Conservation (phyloP, 2,329 filamentous ascomycete genomes). For the Metarhizium brunneum region DNA sequence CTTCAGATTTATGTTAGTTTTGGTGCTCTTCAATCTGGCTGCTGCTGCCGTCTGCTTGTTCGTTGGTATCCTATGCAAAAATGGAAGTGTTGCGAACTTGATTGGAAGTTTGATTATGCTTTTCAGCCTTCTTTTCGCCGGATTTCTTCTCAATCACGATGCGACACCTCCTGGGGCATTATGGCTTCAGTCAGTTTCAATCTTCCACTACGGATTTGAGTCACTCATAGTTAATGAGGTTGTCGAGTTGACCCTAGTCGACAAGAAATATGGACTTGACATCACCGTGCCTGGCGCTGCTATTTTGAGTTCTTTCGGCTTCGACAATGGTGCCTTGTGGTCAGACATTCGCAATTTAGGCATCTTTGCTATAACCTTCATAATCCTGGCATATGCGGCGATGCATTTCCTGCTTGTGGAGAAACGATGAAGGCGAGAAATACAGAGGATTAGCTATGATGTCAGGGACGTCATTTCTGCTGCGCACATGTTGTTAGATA, state of each 20-base stretch:
- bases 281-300: slow-evolving; percentile 93
- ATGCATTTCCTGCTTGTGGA: slow-evolving; percentile 94
- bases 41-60: slow-evolving; percentile 91
- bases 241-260: slow-evolving; percentile 75
- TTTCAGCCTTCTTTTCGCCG: slow-evolving; percentile 90
- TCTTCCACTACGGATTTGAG: slow-evolving; percentile 98
- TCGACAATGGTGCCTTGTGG: slow-evolving; percentile 82
- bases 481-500: not conserved
- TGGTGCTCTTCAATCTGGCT: slow-evolving; percentile 93
- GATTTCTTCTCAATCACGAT: slow-evolving; percentile 87
- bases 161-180: slow-evolving; percentile 76
- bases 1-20: slow-evolving; percentile 79
- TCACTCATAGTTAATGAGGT: slow-evolving; percentile 96
- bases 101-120: slow-evolving; percentile 95
- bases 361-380: slow-evolving; percentile 73
- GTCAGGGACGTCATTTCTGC: not conserved
- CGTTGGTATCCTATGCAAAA: slow-evolving; percentile 91
- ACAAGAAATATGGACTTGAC: slow-evolving; percentile 92
- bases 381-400: slow-evolving; percentile 78
- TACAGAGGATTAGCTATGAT: not conserved
- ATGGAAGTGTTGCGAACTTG: slow-evolving; percentile 82
- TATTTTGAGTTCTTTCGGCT: slow-evolving; percentile 91
- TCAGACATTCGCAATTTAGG: slow-evolving; percentile 71
- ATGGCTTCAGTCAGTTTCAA: slow-evolving; percentile 89
- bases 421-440: slow-evolving; percentile 40